Conservation (phyloP, 1,284 basidiomycete genomes). For the Cryptococcus maquisensis region DNA sequence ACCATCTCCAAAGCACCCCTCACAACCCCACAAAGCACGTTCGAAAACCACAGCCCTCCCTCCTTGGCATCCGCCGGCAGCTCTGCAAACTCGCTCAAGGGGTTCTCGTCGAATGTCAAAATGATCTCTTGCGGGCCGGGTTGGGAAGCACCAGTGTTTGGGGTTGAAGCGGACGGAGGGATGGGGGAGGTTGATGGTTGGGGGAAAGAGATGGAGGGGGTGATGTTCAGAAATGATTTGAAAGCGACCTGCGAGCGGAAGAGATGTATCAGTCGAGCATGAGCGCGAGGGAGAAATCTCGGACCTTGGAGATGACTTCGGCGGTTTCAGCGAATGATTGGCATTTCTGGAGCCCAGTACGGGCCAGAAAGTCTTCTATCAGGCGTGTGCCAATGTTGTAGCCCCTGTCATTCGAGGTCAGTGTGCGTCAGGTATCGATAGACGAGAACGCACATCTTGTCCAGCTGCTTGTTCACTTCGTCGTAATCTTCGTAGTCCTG, state of each 20-base stretch:
- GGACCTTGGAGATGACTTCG: conserved; percentile 81
- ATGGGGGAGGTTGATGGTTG: conserved; percentile 47
- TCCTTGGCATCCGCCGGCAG: conserved; percentile 84
- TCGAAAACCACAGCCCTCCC: conserved; percentile 93
- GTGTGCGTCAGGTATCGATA: neutral
- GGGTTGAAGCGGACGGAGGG: conserved; percentile 40
- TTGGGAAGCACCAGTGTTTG: conserved; percentile 16
- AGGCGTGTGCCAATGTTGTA: conserved; percentile 96
- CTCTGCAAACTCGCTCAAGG: conserved; percentile 94
- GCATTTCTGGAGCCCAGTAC: conserved; percentile 79
- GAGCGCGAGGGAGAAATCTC: conserved; percentile 32
- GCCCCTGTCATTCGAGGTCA: conserved; percentile 64
- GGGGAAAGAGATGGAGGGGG: conserved; percentile 73
- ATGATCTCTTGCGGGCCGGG: conserved; percentile 60
- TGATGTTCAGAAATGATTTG: conserved; percentile 94
- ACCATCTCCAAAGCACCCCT: conserved; percentile 97
- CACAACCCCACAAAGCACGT: conserved; percentile 89
- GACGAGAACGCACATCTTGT: conserved; percentile 55
- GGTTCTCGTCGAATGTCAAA: conserved; percentile 90
- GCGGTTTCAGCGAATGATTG: conserved; percentile 88
- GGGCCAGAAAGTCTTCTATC: conserved; percentile 96
- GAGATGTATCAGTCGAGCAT: neutral
- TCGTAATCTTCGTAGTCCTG: conserved; percentile 93
- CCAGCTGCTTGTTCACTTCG: conserved; percentile 65
- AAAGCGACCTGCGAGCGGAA: conserved; percentile 79